A percentile compares a stretch with the other conserved stretches of the same genome.
Evolutionary conservation across 257 asterid genomes (phyloP).

Genomic region (Vinca minor): DNA sequence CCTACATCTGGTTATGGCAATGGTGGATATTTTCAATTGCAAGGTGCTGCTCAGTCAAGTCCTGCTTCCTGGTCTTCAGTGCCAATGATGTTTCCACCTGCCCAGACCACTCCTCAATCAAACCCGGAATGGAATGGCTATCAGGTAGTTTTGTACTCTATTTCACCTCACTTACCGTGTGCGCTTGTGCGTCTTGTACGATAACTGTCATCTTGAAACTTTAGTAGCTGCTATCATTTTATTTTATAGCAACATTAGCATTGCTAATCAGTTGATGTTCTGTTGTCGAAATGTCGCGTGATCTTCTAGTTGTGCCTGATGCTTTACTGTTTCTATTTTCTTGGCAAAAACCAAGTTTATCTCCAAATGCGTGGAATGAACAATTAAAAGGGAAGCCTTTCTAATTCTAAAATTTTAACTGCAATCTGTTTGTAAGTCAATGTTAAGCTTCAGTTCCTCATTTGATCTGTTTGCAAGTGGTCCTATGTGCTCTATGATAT

Average conservation of each 20-base stretch:
- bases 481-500: slow-evolving; percentile 3
- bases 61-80: slow-evolving; percentile 58
- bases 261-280: no score
- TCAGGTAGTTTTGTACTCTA: slow-evolving; percentile 41
- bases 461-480: not conserved
- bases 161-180: not conserved
- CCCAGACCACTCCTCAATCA: slow-evolving; percentile 39
- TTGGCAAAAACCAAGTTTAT: not conserved
- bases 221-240: not conserved
- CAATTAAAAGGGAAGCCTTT: not conserved
- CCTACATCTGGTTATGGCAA: slow-evolving; percentile 48
- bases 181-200: not conserved
- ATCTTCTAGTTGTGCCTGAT: not conserved
- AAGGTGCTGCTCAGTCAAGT: slow-evolving; percentile 41
- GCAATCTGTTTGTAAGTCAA: not conserved
- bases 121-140: slow-evolving; percentile 63
- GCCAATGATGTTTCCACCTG: slow-evolving; percentile 44
- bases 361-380: not conserved
- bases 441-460: not conserved
- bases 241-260: not conserved
- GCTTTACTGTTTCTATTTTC: not conserved
- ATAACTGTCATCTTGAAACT: not conserved
- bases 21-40: slow-evolving; percentile 51
- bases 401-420: not conserved
- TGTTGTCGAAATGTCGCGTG: not conserved